Base-by-base conservation (phyloP, 1,284 basidiomycete genomes). In the Trametes versicolor region DNA sequence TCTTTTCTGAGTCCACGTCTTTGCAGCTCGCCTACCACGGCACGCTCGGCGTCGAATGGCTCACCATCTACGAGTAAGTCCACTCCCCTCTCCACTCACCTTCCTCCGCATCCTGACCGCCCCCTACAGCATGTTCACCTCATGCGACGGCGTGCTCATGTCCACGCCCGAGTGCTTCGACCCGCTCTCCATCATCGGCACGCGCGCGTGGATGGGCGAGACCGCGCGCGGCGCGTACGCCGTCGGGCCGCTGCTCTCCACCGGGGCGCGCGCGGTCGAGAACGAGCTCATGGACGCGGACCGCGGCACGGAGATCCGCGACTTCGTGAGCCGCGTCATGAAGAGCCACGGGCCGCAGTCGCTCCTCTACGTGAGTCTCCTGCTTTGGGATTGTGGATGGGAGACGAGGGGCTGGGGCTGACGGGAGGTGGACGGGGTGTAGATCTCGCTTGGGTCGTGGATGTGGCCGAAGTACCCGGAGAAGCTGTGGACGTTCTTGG, bases 91-190 rank as follows among this genome's bases (percentile, higher is more conserved):
- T 21, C 4, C 29, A 7, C 19, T 17, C 7, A 41, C 21, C 0
- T 12, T 15, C n/a, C 6, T 6, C 19, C 13, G 25, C 15, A 25
- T 3, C 23, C 15, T 10, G 15, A 17, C 36, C 12, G 13, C 36
- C 4, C n/a, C 23, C 12, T 15, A 12, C 53, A 67, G 67, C 37
- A 63, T 56, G 50, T 56, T 69, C 32, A 49, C 52, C 17, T 53
- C 55, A 15, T 64, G 59, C 57, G 70, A 71, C 55, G 68, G 70
- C 23, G 45, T 70, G 37, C 53, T 69, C n/a, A 15, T 68, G 25
- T 36, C 61, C 3, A 64, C 64, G 17, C 64, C 70, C 0, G 70
- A 71, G 49, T 58, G 58, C 49, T 71, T 64, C 57, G 70, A 71
- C 45, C 54, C 64, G 19, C 59, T 62, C 34, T 64, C 66, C 19